These are phyloP conservation scores for Populus euphratica DNA, from an alignment of 345 rosid species.

Conservation along the genomic window DNA sequence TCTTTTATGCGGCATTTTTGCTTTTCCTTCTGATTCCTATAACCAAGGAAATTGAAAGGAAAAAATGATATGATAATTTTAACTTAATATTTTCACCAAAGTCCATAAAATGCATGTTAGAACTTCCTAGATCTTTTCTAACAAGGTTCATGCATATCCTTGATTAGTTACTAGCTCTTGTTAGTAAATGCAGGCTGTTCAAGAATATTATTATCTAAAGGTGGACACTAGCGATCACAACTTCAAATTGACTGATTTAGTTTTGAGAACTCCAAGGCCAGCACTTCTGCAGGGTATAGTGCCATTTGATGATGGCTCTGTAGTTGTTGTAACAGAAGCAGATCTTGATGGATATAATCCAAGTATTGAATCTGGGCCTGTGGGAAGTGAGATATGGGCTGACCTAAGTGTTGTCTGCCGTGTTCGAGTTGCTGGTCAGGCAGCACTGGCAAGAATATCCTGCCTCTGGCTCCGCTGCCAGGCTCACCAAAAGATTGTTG, in stretches of 20 bases:
- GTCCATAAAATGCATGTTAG: background rate
- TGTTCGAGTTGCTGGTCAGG: slow-evolving; percentile 57
- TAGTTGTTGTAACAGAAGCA: slow-evolving; percentile 73
- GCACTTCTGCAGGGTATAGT: slow-evolving; percentile 36
- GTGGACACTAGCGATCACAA: slow-evolving; percentile 32
- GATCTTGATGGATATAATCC: slow-evolving; percentile 77
- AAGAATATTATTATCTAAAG: slow-evolving; percentile 56
- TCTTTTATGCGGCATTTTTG: background rate
- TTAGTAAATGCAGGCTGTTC: slow-evolving; percentile 60
- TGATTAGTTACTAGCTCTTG: background rate
- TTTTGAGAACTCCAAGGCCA: slow-evolving; percentile 23
- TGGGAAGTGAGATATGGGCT: slow-evolving; percentile 50
- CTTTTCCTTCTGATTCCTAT: background rate
- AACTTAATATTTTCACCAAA: background rate
- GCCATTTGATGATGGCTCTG: slow-evolving; percentile 74
- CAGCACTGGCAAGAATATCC: slow-evolving; percentile 67
- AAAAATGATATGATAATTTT: background rate
- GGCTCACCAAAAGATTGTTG: slow-evolving; percentile 49
- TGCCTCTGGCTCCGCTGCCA: slow-evolving; percentile 64
- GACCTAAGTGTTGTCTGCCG: slow-evolving; percentile 65
- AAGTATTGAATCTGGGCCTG: slow-evolving; percentile 25
- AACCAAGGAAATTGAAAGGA: background rate
- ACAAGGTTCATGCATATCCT: background rate
- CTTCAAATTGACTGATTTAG: slow-evolving; percentile 23
- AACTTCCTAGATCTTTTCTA: background rate